These are phyloP conservation scores for Blastomyces silverae DNA, from an alignment of 2,329 filamentous ascomycete species.

Conservation along the genomic window DNA sequence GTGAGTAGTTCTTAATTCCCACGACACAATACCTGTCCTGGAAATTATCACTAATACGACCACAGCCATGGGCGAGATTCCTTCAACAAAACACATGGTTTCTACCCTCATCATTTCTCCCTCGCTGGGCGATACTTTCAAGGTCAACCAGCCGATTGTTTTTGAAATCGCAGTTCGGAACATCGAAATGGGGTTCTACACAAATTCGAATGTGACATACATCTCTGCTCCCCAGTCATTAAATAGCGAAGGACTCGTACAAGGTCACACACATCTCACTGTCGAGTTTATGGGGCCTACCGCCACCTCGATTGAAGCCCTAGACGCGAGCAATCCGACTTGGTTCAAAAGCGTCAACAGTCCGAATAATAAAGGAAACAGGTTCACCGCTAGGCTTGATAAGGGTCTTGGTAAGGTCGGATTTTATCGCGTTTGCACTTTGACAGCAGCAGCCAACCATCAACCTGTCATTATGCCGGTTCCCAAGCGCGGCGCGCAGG, in stretches of 20 bases:
- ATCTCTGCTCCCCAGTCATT: conserved; percentile 50
- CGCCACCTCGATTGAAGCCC: conserved; percentile 47
- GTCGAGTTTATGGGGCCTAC: conserved; percentile 43
- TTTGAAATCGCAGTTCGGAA: conserved; percentile 44
- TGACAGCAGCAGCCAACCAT: conserved; percentile 58
- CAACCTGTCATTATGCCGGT: conserved; percentile 61
- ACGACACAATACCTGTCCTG: not conserved
- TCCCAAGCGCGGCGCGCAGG: conserved; percentile 59
- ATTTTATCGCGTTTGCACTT: conserved; percentile 59
- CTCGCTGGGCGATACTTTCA: conserved; percentile 35
- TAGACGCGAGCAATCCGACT: conserved; percentile 50
- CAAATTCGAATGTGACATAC: conserved; percentile 48
- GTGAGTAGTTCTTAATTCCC: not conserved
- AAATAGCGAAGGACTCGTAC: conserved; percentile 32
- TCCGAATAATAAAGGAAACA: conserved; percentile 34
- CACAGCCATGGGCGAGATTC: conserved; percentile 48
- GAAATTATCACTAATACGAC: not conserved
- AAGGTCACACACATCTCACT: conserved; percentile 39
- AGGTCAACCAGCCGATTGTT: conserved; percentile 39
- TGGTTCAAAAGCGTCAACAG: conserved; percentile 65
- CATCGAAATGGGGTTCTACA: conserved; percentile 46
- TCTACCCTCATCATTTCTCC: conserved; percentile 49
- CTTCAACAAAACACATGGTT: conserved; percentile 47
- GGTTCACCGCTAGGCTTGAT: conserved; percentile 31
- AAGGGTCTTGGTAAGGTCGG: conserved; percentile 55